Evolutionary conservation across 305 asterid genomes (phyloP).

Genomic region (Stenogyne calaminthoides): DNA sequence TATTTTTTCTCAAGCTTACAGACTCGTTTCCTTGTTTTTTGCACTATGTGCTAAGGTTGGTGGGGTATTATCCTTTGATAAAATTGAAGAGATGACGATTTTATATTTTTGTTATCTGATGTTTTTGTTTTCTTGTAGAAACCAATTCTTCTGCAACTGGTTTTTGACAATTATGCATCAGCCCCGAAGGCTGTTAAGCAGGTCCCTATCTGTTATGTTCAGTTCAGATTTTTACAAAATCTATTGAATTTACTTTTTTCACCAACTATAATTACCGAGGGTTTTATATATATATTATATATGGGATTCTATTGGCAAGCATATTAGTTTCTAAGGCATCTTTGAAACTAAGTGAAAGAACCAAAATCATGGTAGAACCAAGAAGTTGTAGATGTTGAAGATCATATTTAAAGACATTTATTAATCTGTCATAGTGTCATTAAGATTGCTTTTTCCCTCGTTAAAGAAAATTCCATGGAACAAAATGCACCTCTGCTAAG

Average conservation of each 20-base stretch:
- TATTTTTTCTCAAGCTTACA: conserved; percentile 65
- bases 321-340: neutral
- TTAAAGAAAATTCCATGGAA: neutral
- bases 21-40: conserved; percentile 74
- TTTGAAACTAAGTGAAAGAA: conserved; percentile 6
- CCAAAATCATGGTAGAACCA: conserved; percentile 12
- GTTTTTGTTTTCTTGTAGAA: conserved; percentile 58
- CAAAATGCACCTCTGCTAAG: neutral
- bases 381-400: neutral
- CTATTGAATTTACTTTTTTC: conserved; percentile 1
- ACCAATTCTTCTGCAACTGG: conserved; percentile 77
- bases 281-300: neutral
- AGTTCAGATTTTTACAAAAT: conserved; percentile 15
- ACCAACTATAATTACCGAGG: neutral
- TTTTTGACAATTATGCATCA: conserved; percentile 69
- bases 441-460: neutral
- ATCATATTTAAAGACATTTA: neutral
- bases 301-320: conserved; percentile 14
- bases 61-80: conserved; percentile 20
- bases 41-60: conserved; percentile 85
- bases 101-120: conserved; percentile 12
- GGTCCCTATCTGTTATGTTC: conserved; percentile 47
- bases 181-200: conserved; percentile 89
- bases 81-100: conserved; percentile 9
- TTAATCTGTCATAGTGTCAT: neutral